Percentiles rank a stretch among this genome's conserved stretches.
phyloP scores from a whole-genome alignment of 306 rosid species.

The Vicia faba region DNA sequence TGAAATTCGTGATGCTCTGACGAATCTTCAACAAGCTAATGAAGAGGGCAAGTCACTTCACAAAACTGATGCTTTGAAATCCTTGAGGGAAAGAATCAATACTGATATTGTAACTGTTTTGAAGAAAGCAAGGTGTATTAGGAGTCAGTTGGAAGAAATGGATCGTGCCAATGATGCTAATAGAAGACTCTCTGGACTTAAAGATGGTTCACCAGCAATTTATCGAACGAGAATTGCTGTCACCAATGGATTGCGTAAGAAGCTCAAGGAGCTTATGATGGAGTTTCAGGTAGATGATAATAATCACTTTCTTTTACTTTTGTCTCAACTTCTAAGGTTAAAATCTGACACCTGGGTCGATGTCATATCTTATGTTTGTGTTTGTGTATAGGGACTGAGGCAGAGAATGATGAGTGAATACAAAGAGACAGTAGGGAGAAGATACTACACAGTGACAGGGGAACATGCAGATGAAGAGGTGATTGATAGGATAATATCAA shows the following conservation, averaged over 20 bases:
- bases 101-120: conserved; percentile 55
- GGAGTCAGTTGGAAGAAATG: conserved; percentile 71
- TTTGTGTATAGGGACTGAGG: conserved; percentile 46
- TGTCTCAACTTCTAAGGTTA: neutral
- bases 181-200: conserved; percentile 58
- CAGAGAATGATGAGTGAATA: conserved; percentile 84
- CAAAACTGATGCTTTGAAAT: conserved; percentile 64
- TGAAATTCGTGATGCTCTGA: conserved; percentile 49
- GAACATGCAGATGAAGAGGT: conserved; percentile 75
- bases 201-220: conserved; percentile 61
- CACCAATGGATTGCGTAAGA: conserved; percentile 70
- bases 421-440: conserved; percentile 77
- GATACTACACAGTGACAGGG: conserved; percentile 78
- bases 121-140: conserved; percentile 57
- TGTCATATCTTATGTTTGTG: no score
- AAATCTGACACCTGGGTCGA: neutral
- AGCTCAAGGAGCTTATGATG: conserved; percentile 85
- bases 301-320: neutral
- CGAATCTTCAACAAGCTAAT: conserved; percentile 58
- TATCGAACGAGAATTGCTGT: conserved; percentile 76
- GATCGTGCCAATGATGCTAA: conserved; percentile 72
- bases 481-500: conserved; percentile 75
- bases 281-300: conserved; percentile 52
- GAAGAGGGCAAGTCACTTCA: conserved; percentile 74
- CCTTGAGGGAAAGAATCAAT: conserved; percentile 55